A percentile compares a stretch with the other conserved stretches of the same genome.
phyloP scores from a whole-genome alignment of 306 rosid species.

The Vachellia pachyceras region DNA sequence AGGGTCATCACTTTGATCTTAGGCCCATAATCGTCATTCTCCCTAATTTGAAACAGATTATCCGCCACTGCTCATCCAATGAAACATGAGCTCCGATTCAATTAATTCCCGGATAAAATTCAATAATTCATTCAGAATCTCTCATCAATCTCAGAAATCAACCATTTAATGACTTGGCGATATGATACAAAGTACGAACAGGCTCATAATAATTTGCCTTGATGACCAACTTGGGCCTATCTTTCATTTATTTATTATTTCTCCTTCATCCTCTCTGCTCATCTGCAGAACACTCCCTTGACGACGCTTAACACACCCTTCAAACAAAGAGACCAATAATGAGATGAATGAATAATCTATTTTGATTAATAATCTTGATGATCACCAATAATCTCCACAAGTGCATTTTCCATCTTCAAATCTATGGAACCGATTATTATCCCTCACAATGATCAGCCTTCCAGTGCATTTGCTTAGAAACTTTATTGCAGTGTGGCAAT shows the following conservation, averaged over 20 bases:
- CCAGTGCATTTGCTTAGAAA: slow-evolving; percentile 78
- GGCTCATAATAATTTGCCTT: no score
- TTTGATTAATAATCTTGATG: not conserved
- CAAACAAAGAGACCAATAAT: no score
- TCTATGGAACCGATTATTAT: slow-evolving; percentile 80
- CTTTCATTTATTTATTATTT: no score
- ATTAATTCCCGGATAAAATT: not conserved
- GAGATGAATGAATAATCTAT: slow-evolving; percentile 21
- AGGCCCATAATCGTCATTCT: no score
- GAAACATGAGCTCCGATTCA: not conserved
- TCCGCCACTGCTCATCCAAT: not conserved
- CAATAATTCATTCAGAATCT: not conserved
- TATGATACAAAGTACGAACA: no score
- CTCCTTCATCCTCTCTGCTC: no score
- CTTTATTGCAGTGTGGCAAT: slow-evolving; percentile 86
- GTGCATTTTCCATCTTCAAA: slow-evolving; percentile 88
- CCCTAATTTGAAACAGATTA: no score
- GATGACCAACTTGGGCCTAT: no score
- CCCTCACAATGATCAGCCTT: slow-evolving; percentile 78
- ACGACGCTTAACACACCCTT: no score
- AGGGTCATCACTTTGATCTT: no score
- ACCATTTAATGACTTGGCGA: no score
- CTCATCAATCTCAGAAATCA: not conserved
- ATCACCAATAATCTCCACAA: slow-evolving; percentile 90
- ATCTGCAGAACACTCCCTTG: no score